Conservation (phyloP, 805 yeast species). For the Candida broadrunensis region DNA sequence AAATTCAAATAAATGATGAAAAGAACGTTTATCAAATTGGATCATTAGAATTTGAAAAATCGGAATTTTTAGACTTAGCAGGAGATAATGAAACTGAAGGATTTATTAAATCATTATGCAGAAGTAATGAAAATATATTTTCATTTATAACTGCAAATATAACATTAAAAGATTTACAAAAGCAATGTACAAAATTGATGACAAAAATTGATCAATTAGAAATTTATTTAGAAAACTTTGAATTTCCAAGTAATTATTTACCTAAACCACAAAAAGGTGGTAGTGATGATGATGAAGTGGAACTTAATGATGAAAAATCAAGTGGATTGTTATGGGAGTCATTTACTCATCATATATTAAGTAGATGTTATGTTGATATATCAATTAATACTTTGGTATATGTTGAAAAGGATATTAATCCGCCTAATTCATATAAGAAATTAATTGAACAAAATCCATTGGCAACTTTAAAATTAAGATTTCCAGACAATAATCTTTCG, state of each 20-base stretch:
- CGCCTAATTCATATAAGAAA: conserved; percentile 20
- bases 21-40: conserved; percentile 41
- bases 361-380: conserved; percentile 28
- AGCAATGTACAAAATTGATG: conserved; percentile 32
- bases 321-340: conserved; percentile 28
- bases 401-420: conserved; percentile 21
- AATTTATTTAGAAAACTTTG: conserved; percentile 26
- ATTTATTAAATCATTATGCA: conserved; percentile 43
- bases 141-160: conserved; percentile 43
- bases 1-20: conserved; percentile 20
- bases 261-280: conserved; percentile 1
- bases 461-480: conserved; percentile 27
- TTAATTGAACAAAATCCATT: conserved; percentile 31
- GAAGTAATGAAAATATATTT: conserved; percentile 27
- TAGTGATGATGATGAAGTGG: neutral
- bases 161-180: conserved; percentile 41
- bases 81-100: conserved; percentile 53
- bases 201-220: conserved; percentile 28
- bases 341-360: conserved; percentile 28
- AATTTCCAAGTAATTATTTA: conserved; percentile 27
- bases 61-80: conserved; percentile 42
- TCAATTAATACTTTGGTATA: conserved; percentile 28
- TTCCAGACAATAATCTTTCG: conserved; percentile 12
- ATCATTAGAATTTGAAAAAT: conserved; percentile 49
- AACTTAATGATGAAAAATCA: conserved; percentile 8